Conservation (phyloP, 2,329 filamentous ascomycete genomes). For the Seiridium unicorne region DNA sequence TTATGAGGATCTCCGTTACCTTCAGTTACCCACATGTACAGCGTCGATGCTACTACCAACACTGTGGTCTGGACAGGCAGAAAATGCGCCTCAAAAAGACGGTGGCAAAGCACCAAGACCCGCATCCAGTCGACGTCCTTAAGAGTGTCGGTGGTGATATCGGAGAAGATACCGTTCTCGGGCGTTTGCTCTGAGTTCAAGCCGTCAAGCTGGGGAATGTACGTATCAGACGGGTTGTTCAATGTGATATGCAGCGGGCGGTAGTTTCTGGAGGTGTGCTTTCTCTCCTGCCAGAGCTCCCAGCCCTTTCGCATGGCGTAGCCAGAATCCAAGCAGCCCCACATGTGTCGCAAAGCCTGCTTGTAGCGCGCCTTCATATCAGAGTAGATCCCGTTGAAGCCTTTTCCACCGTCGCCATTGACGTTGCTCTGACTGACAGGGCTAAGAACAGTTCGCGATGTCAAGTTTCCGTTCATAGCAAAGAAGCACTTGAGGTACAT, state of each 20-base stretch:
- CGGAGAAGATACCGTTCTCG: conserved; percentile 54
- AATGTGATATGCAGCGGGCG: conserved; percentile 53
- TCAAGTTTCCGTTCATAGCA: conserved; percentile 67
- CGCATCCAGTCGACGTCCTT: conserved; percentile 53
- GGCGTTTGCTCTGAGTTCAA: conserved; percentile 36
- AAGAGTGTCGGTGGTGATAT: conserved; percentile 50
- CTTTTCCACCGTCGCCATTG: conserved; percentile 55
- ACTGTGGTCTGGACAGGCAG: conserved; percentile 67
- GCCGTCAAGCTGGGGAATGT: conserved; percentile 43
- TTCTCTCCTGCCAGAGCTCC: conserved; percentile 58
- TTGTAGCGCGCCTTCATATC: conserved; percentile 67
- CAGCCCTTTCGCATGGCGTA: conserved; percentile 58
- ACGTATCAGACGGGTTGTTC: conserved; percentile 44
- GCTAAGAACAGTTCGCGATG: conserved; percentile 61
- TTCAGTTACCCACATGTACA: conserved; percentile 57
- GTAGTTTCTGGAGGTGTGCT: conserved; percentile 53
- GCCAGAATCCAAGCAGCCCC: conserved; percentile 69
- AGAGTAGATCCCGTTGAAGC: conserved; percentile 50
- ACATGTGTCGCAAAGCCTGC: conserved; percentile 74
- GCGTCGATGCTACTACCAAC: conserved; percentile 58
- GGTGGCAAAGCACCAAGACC: conserved; percentile 59
- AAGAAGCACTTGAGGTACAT: conserved; percentile 81
- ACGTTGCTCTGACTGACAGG: conserved; percentile 74
- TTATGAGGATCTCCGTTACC: conserved; percentile 48
- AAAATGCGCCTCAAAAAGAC: conserved; percentile 74